Conservation (phyloP, 1,284 basidiomycete genomes). For the Boletus mariae region DNA sequence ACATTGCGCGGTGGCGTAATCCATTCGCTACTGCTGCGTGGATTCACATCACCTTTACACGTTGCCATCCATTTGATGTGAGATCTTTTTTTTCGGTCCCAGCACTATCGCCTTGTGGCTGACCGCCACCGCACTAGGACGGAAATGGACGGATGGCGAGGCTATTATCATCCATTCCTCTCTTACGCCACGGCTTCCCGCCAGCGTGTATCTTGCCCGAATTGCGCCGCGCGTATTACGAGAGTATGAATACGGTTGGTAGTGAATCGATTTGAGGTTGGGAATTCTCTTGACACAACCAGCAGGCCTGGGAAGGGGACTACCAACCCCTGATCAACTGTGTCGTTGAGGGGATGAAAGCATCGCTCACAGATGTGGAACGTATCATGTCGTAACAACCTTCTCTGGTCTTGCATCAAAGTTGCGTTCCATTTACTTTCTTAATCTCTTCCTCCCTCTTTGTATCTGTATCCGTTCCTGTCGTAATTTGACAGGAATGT, state of each 20-base stretch:
- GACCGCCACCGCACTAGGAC: constrained; percentile 26
- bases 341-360: constrained; percentile 26
- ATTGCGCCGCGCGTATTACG: constrained; percentile 34
- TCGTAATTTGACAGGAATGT: too few relatives aligned
- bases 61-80: constrained; percentile 45
- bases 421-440: too few relatives aligned
- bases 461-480: neutral
- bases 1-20: constrained; percentile 37
- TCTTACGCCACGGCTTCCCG: constrained; percentile 38
- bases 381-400: constrained; percentile 28
- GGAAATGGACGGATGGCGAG: constrained; percentile 41
- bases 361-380: constrained; percentile 28
- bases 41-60: constrained; percentile 41
- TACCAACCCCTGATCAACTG: constrained; percentile 33
- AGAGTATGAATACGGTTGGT: constrained; percentile 35
- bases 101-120: neutral
- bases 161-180: constrained; percentile 40
- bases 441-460: neutral
- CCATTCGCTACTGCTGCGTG: constrained; percentile 44
- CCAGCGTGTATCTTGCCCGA: constrained; percentile 36
- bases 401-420: neutral
- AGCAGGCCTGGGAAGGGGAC: constrained; percentile 32
- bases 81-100: neutral
- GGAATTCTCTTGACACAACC: neutral
- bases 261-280: neutral